A percentile compares a stretch with the other conserved stretches of the same genome.
Conservation (phyloP, 441 rosid species). For the Syzygium syzygioides region DNA sequence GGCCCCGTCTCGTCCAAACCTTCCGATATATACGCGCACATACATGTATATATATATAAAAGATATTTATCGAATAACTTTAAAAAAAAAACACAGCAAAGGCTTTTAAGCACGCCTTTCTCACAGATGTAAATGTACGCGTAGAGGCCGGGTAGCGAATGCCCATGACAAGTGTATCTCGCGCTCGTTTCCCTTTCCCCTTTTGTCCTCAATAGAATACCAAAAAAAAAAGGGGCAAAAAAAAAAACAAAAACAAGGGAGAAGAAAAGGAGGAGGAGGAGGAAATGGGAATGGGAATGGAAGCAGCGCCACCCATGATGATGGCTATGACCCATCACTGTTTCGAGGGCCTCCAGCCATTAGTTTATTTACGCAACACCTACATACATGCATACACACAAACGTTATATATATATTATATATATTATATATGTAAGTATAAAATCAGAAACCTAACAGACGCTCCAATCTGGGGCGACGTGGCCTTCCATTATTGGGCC, state of each 20-base stretch:
- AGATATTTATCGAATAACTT: background rate
- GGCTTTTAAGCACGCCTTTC: background rate
- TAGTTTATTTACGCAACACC: constrained; percentile 27
- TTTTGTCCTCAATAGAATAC: background rate
- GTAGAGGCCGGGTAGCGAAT: background rate
- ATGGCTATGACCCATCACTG: constrained; percentile 1
- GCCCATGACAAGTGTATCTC: background rate
- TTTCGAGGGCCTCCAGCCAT: constrained; percentile 1
- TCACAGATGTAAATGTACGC: background rate
- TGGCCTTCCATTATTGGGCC: constrained; percentile 9
- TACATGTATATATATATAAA: background rate
- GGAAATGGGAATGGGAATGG: background rate
- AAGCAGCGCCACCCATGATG: background rate
- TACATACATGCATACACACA: no score
- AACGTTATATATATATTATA: background rate
- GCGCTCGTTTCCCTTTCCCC: background rate
- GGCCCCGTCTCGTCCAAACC: no score
- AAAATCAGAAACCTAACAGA: background rate
- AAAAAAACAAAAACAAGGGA: background rate
- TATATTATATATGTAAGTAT: background rate
- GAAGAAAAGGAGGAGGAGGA: background rate
- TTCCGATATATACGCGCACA: no score
- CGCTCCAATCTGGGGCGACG: constrained; percentile 10
- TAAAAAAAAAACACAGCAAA: background rate
- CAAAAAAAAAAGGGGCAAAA: background rate